Base-by-base conservation (phyloP, 1,139 yeast genomes). In the Pneumocystis jirovecii region DNA sequence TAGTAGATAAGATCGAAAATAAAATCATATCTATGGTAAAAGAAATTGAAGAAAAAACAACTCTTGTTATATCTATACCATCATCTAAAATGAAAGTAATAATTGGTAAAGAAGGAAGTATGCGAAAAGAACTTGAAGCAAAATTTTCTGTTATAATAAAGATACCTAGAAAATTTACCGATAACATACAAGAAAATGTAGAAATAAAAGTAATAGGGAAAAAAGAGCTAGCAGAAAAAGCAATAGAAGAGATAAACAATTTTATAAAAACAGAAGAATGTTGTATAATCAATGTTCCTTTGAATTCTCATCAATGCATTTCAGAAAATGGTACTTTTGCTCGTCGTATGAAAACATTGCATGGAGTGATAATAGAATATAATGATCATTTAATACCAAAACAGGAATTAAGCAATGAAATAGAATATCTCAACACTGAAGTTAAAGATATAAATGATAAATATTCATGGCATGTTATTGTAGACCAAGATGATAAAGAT, bases 71-170 rank as follows among this genome's bases (percentile, higher is more conserved):
- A 65, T 85, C 82, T 10, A 81, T 93, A 70, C 82, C 95, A 61
- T 83, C 85, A 74, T 87, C 85, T 67, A 86, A 86, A 74, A 95
- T 89, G 72, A 83, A 90, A 71, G 80, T 84, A 31, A 74, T 93
- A 68, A 84, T 93, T 75, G 97, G 97, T 57, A 84, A 91, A 61
- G 85, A 85, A 68, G 97, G 97, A 60, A 74, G 84, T 17, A 81
- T 83, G 67, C 89, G 93, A 77, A 86, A 86, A 70, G 80, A 83
- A 12, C 76, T 90, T 69, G 95, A 90, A 78, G 79, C 81, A 35
- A 89, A 86, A 70, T 87, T 80, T 75, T 78, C 80, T 19, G 93
- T 89, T 63, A 74, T 76, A 39, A 76, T 93, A 67, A 80, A 79
- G 64, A 83, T 93, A 72, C 97, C 97, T 69, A 82, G 83, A 73